Base-by-base conservation (phyloP, 164 flowering plant genomes). In the Vitis rupestris region DNA sequence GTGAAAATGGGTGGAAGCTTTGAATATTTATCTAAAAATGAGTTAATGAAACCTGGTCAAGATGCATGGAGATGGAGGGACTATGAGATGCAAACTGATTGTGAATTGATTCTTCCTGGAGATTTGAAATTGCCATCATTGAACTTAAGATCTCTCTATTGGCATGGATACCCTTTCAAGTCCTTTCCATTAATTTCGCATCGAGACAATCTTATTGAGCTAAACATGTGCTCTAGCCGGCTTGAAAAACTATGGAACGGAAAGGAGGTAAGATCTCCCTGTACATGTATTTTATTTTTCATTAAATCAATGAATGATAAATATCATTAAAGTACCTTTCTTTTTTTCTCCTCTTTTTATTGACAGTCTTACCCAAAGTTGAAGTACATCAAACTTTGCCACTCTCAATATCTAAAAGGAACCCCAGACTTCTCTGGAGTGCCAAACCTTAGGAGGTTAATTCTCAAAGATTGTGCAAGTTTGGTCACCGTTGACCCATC, bases 401-500 rank as follows among this genome's bases (percentile, higher is more conserved):
- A 67, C 27, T 80, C 78, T 0, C 49, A 27, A 7, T 13, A 64
- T 6, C 49, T 79, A 13, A 59, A 11, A 4, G 19, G 29, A 14
- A 74, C 52, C 16, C 80, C 73, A 1, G 68, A 77, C 13, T 59
- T 80, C 14, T 23, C 65, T 0, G 56, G 52, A 13, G 14, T 55
- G 12, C 74, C 80, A 37, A 62, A 67, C 59, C 76, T 77, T 59
- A 64, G 74, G 66, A 57, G 9, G 13, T 48, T 80, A 27, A 55
- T 47, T 59, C 78, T 76, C 50, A 59, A 70, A 29, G 65, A 64
- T 27, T 74, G 80, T 37, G 61, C 52, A 31, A 60, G 10, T 1
- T 65, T 80, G 52, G 31, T 14, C 17, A 57, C 64, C n/a, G 50
- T 80, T 61, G 75, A 72, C 27, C 52, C 68, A 17, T 75, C 83